Evolutionary conservation across 345 rosid genomes (phyloP).

Genomic region (Gossypium bickii): DNA sequence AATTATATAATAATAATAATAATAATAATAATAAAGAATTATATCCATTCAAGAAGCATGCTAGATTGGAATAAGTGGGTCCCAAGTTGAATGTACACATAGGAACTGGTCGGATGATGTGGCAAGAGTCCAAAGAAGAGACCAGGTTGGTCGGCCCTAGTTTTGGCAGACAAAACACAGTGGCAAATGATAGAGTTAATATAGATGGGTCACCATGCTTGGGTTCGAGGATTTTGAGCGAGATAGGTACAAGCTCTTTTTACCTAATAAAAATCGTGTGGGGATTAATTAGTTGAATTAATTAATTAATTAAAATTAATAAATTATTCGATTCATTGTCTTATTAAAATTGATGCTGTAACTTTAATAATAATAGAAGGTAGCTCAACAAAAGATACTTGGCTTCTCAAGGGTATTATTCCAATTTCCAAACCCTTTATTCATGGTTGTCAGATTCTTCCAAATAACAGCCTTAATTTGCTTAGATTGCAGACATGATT

Average conservation of each 20-base stretch:
- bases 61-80: not conserved
- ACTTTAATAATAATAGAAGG: not conserved
- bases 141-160: constrained; percentile 17
- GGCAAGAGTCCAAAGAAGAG: constrained; percentile 34
- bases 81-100: constrained; percentile 24
- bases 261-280: too few species aligned
- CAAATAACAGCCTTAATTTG: constrained; percentile 60
- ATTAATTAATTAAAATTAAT: too few species aligned
- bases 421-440: constrained; percentile 38
- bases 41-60: too few species aligned
- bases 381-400: constrained; percentile 55
- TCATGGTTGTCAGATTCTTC: constrained; percentile 70
- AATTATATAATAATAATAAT: too few species aligned
- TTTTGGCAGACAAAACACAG: constrained; percentile 44
- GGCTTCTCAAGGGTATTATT: constrained; percentile 62
- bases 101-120: constrained; percentile 34
- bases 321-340: too few species aligned
- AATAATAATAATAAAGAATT: too few species aligned
- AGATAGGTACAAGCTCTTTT: too few species aligned
- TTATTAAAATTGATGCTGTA: too few species aligned
- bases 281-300: too few species aligned
- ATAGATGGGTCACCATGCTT: too few species aligned
- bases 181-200: constrained; percentile 35
- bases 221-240: too few species aligned
- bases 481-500: constrained; percentile 52